Base-by-base conservation (phyloP, 2,329 filamentous ascomycete genomes). In the Fusarium domesticum region DNA sequence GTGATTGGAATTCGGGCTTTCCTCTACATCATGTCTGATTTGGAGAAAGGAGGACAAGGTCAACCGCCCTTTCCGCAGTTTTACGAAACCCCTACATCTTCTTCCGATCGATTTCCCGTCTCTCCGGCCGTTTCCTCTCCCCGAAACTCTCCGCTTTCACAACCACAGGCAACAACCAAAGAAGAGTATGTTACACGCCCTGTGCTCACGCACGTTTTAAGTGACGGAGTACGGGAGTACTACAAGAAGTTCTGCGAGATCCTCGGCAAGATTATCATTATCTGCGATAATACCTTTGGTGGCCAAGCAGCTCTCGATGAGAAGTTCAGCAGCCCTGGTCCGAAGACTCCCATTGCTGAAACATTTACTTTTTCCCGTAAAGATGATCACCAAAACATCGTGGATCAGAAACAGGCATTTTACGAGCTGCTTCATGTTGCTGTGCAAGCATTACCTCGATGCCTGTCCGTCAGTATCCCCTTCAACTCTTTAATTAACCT, bases 1-100 rank as follows among this genome's bases (percentile, higher is more conserved):
- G 92, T 97, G n/a, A 87, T 98, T 56, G 93, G 91, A 3, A 98
- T 98, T 51, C 82, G 90, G 51, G 88, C 93, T 3, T 98, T 97
- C 63, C 75, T 98, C 19, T 88, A 87, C 23, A 89, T 97, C 55
- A 92, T 98, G 81, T 80, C 87, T 1, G 93, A 98, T 64, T 74
- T 97, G 18, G 93, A 98, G 65, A 92, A 86, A 51, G 85, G 85
- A 18, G 85, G 91, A 37, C 78, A 83, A 51, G 80, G 84, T 11
- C 78, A 78, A 18, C 93, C 93, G 3, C 87, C 90, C 0, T 96
- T 97, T 55, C 93, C 93, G 1, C 81, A 84, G 35, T 79, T 81
- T n/a, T 81, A 78, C 52, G 64, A 74, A 37, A 53, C 65, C 2
- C 51, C 70, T 3, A 23, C 53, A 67, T 15, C 56, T 58, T 4